These are phyloP conservation scores for Mycena latifolia DNA, from an alignment of 768 basidiomycete genomes.

Conservation along the genomic window DNA sequence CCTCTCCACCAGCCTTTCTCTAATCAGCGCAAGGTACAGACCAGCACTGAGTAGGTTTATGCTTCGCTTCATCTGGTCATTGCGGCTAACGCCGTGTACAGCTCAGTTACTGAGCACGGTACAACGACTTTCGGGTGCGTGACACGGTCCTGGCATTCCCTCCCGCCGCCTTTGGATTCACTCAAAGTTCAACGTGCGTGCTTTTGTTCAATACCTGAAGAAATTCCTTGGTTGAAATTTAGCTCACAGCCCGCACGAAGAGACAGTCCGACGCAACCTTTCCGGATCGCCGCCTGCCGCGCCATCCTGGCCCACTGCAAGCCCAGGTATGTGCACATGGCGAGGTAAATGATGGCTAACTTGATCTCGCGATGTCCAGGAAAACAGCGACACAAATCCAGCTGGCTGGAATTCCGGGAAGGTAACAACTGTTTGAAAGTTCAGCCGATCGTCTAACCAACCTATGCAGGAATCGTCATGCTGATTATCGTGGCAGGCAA, in stretches of 20 bases:
- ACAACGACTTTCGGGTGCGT: background rate
- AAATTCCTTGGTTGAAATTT: conserved; percentile 5
- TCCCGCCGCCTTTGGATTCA: background rate
- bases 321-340: conserved; percentile 8
- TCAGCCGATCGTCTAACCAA: too few species aligned
- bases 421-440: too few species aligned
- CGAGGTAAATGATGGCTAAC: conserved; percentile 7
- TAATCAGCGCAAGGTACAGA: conserved; percentile 6
- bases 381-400: conserved; percentile 1
- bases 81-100: conserved; percentile 4
- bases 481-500: too few species aligned
- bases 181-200: conserved; percentile 15
- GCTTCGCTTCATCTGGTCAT: conserved; percentile 11
- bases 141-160: conserved; percentile 11
- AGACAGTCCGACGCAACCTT: conserved; percentile 6
- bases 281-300: background rate
- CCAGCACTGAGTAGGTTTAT: conserved; percentile 12
- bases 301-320: background rate
- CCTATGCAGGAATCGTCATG: too few species aligned
- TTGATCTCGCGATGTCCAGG: conserved; percentile 12
- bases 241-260: conserved; percentile 1
- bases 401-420: background rate
- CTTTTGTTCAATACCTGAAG: conserved; percentile 5
- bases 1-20: conserved; percentile 11
- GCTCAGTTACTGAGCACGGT: background rate